Base-by-base conservation (phyloP, 2,329 filamentous ascomycete species). In the Zymoseptoria ardabiliae region DNA sequence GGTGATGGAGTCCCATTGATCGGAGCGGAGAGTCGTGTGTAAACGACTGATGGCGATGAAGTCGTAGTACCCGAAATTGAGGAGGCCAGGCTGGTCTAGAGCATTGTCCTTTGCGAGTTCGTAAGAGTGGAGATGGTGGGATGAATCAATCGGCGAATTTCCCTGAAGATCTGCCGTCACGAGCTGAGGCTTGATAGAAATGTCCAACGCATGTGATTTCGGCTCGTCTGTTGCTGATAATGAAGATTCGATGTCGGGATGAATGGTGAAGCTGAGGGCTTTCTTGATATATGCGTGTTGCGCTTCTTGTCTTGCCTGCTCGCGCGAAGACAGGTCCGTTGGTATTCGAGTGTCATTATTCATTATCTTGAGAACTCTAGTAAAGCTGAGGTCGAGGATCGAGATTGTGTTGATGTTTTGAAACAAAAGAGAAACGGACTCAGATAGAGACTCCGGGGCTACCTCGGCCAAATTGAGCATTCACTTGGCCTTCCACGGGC, bases 281-380 rank as follows among this genome's bases (percentile, higher is more conserved):
- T 54, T 41, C 9, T 61, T 59, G 28, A 66, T 66, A 45, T 60
- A 63, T 8, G 52, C 48, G 5, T 66, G 61, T 51, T 64, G 62
- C 35, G 35, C 17, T 45, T 45, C 13, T 45, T 17, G 35, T 13
- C 35, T 45, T 13, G 35, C 6, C 17, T 17, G 5, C 13, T 45
- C 35, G 35, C 35, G 13, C 6, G 11, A n/a, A 6, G 35, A 45
- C 7, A 45, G 35, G 13, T 17, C 35, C 3, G 35, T 45, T n/a
- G 35, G 35, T 45, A 17, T 6, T n/a, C 35, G 17, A 13, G 35
- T 45, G 6, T 45, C 35, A 45, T 45, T 45, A 13, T 7, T 2
- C 35, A 45, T 45, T n/a, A 7, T 45, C 6, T 2, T n/a, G 4
- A 45, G 13, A 45, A 6, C 35, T 45, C 13, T 13, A 45, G 13